phyloP scores from a whole-genome alignment of 1,284 basidiomycete genomes.

The Singerocomus inundabilis region DNA sequence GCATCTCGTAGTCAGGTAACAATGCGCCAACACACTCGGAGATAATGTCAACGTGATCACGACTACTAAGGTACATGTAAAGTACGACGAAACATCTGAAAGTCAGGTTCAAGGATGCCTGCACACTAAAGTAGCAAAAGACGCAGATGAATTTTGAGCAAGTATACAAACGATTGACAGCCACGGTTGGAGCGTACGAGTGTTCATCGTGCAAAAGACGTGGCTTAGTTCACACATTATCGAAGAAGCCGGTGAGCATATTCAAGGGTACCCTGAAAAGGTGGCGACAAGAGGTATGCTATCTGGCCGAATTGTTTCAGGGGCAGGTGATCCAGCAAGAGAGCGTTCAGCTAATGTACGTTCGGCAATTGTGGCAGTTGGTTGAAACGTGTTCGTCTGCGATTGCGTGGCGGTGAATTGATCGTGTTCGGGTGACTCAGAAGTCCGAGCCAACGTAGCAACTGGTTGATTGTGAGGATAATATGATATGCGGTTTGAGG shows the following conservation, averaged over 20 bases:
- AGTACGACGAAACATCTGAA: conserved; percentile 8
- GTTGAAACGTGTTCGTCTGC: conserved; percentile 43
- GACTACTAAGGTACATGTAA: conserved; percentile 13
- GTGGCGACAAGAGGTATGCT: conserved; percentile 31
- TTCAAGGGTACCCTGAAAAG: conserved; percentile 21
- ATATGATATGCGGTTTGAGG: conserved; percentile 66
- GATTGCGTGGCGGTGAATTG: conserved; percentile 36
- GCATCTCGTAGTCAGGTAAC: too few species aligned
- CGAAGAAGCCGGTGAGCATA: neutral
- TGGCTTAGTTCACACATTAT: neutral
- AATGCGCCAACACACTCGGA: too few species aligned
- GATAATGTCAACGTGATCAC: neutral
- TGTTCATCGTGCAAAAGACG: conserved; percentile 1
- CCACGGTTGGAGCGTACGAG: conserved; percentile 3
- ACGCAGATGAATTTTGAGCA: conserved; percentile 2
- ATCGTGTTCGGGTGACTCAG: conserved; percentile 40
- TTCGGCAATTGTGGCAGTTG: conserved; percentile 53
- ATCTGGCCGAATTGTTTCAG: conserved; percentile 23
- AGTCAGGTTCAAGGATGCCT: conserved; percentile 1
- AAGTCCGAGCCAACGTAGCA: conserved; percentile 40
- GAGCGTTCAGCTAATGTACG: conserved; percentile 55
- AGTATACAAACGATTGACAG: conserved; percentile 12
- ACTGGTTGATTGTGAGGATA: conserved; percentile 78
- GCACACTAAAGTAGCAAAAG: neutral
- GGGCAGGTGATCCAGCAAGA: conserved; percentile 53